phyloP scores from a whole-genome alignment of 345 rosid species.

The Rhodamnia argentea region DNA sequence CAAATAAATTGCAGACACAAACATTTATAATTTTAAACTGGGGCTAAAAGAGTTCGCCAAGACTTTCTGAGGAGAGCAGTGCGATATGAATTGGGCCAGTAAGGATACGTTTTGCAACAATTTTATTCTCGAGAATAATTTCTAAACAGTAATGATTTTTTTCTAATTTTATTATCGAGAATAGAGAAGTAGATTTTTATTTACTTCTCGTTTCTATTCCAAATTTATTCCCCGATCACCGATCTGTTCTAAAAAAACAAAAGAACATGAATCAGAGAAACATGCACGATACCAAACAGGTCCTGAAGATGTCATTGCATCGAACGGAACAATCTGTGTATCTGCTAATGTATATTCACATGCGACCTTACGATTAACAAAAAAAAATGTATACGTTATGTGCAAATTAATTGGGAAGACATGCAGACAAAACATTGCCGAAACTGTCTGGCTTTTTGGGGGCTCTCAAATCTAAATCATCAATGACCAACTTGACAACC shows the following conservation, averaged over 20 bases:
- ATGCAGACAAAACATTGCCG: background rate
- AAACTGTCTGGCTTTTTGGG: background rate
- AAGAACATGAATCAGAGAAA: too few species aligned
- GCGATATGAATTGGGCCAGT: too few species aligned
- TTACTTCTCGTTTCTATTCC: too few species aligned
- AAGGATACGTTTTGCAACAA: too few species aligned
- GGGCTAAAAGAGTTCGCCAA: background rate
- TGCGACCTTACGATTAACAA: background rate
- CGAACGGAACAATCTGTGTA: background rate
- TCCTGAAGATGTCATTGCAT: background rate
- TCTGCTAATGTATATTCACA: background rate
- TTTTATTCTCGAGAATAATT: too few species aligned
- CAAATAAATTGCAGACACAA: background rate
- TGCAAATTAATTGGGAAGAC: background rate
- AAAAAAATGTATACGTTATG: background rate
- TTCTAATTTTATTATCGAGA: too few species aligned
- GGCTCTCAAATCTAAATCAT: background rate
- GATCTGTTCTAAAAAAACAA: too few species aligned
- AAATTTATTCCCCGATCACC: too few species aligned
- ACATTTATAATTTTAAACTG: background rate
- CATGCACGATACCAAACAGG: too few species aligned
- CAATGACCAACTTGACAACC: background rate
- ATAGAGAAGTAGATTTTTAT: too few species aligned
- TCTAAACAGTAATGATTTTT: too few species aligned
- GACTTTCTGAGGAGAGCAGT: background rate